phyloP scores from a whole-genome alignment of 306 rosid genomes.

The Acmispon strigosus region DNA sequence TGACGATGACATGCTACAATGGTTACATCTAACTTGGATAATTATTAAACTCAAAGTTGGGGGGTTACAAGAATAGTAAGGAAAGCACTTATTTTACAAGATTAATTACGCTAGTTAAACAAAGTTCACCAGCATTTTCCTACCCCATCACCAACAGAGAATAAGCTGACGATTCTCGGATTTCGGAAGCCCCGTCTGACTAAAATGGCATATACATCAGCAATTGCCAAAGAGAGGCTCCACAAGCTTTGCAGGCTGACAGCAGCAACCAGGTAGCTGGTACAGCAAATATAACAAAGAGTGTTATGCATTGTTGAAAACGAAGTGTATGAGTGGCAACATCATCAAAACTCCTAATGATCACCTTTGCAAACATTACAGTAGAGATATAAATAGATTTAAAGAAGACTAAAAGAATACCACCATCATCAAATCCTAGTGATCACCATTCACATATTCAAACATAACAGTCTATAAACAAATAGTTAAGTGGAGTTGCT shows the following conservation, averaged over 20 bases:
- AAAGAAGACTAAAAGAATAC: background rate
- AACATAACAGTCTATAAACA: background rate
- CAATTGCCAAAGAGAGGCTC: slow-evolving; percentile 47
- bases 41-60: background rate
- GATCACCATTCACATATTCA: no score
- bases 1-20: background rate
- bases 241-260: slow-evolving; percentile 50
- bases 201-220: slow-evolving; percentile 52
- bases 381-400: background rate
- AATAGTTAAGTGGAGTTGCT: background rate
- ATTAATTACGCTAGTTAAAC: background rate
- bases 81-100: background rate
- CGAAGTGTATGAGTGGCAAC: background rate
- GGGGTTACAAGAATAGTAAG: background rate
- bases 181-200: slow-evolving; percentile 51
- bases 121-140: slow-evolving; percentile 14
- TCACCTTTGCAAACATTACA: slow-evolving; percentile 1
- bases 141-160: slow-evolving; percentile 65
- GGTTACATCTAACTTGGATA: background rate
- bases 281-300: slow-evolving; percentile 26
- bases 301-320: slow-evolving; percentile 7
- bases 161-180: slow-evolving; percentile 31
- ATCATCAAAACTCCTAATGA: background rate
- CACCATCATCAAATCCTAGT: no score
- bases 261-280: slow-evolving; percentile 60